Conservation (phyloP, 192 early-diverging fungal species). For the Piromyces sp. region DNA sequence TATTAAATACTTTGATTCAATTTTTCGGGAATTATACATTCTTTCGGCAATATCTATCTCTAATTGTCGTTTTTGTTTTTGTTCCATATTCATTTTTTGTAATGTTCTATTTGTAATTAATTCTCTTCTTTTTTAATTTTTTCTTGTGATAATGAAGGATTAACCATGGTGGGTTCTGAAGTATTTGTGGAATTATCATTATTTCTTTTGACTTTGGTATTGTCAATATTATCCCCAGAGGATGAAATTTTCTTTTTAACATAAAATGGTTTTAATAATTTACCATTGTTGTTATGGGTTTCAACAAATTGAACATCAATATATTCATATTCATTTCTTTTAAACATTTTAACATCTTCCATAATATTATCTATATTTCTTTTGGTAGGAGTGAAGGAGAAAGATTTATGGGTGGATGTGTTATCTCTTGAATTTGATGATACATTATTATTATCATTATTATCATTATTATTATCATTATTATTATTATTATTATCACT, state of each 20-base stretch:
- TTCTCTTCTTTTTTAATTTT: not conserved
- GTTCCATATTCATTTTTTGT: no score
- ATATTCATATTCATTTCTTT: not conserved
- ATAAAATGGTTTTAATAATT: not conserved
- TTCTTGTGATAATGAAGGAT: no score
- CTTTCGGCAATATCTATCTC: not conserved
- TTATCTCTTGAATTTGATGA: no score
- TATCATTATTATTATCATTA: no score
- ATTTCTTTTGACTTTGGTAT: no score
- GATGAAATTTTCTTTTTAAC: not conserved
- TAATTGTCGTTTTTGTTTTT: not conserved
- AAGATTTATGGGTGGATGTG: no score
- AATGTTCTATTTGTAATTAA: not conserved
- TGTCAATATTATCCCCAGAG: no score
- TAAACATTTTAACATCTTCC: not conserved
- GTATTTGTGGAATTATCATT: no score
- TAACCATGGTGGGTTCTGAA: no score
- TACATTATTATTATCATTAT: no score
- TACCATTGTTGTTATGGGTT: not conserved
- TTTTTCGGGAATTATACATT: not conserved
- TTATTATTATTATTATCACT: no score
- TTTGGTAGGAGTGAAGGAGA: no score
- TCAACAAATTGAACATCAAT: not conserved
- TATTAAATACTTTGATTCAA: not conserved
- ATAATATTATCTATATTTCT: not conserved